Evolutionary conservation across 2,329 filamentous ascomycete genomes (phyloP).

Genomic region (Trichoderma brevicompactum): DNA sequence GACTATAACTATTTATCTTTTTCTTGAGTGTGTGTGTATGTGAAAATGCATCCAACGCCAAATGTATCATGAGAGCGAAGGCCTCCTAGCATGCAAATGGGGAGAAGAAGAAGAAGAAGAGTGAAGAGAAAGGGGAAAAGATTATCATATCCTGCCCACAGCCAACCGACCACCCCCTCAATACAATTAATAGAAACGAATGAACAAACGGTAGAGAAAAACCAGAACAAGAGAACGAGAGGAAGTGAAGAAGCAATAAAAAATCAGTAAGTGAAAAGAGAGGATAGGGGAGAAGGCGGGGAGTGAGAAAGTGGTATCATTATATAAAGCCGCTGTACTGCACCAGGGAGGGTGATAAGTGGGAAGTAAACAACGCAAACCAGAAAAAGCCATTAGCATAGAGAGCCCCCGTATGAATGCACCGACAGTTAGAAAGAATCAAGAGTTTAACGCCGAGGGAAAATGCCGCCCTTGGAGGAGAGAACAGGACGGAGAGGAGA

Average conservation of each 20-base stretch:
- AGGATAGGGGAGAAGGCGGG: background rate
- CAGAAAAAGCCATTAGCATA: conserved; percentile 19
- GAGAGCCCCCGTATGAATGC: conserved; percentile 21
- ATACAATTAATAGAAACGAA: conserved; percentile 26
- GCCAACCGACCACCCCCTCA: conserved; percentile 19
- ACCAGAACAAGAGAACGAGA: background rate
- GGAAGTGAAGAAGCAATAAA: background rate
- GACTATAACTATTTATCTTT: background rate
- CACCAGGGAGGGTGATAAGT: conserved; percentile 1
- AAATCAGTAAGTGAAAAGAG: background rate
- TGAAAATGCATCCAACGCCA: conserved; percentile 27
- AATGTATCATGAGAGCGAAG: conserved; percentile 22
- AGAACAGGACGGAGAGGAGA: background rate
- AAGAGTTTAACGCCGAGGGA: conserved; percentile 19
- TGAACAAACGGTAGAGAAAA: background rate
- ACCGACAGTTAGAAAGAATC: conserved; percentile 13
- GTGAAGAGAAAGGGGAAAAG: background rate
- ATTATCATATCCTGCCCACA: conserved; percentile 27
- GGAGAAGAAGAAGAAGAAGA: background rate
- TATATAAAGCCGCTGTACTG: conserved; percentile 17
- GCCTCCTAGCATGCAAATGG: conserved; percentile 17
- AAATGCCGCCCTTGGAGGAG: background rate
- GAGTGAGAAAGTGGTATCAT: conserved; percentile 27
- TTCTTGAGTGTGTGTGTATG: background rate
- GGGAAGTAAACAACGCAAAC: background rate